Base-by-base conservation (phyloP, 495 filamentous ascomycete genomes). In the Daldinia grandis region DNA sequence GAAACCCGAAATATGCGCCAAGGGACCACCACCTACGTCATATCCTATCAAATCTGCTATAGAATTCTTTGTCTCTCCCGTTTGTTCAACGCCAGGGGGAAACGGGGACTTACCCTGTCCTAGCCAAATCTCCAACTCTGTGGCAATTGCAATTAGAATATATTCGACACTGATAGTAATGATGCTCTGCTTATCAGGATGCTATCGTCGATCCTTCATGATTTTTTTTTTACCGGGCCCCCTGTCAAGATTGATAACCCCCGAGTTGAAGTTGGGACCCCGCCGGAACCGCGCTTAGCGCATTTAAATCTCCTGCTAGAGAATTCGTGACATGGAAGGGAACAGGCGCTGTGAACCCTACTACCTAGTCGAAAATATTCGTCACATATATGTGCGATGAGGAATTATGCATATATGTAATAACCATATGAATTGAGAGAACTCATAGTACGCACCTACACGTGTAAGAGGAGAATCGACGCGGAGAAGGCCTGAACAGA, bases 1-100 rank as follows among this genome's bases (percentile, higher is more conserved):
- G 58, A 27, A 44, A 38, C 58, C 65, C 42, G 53, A 62, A 21
- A 25, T 25, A 60, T 59, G 64, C 55, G 30, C 53, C 42, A 62
- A 50, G 55, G 47, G 47, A 31, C 64, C 28, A 49, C 44, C 38
- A 15, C 25, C 37, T 73, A 73, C 70, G 70, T 73, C 70, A 73
- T 72, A 72, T 59, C 64, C 61, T 60, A 58, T 58, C 25, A 10
- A 56, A 35, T 30, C 21, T 27, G 1, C 14, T 42, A 30, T 37
- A 47, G 14, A 40, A n/a, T 30, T 31, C 28, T 28, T 25, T 4
- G 21, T 30, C 27, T 67, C 28, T 59, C 21, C 21, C 25, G n/a
- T 44, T 19, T 51, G 21, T 42, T 47, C 10, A 14, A 40, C 37
- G 15, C 28, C 10, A 62, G 55, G 56, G 35, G 24, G 28, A 3